A percentile compares a stretch with the other conserved stretches of the same genome.
phyloP scores from a whole-genome alignment of 2,329 filamentous ascomycete genomes.

The Calcarisporium arbuscula region DNA sequence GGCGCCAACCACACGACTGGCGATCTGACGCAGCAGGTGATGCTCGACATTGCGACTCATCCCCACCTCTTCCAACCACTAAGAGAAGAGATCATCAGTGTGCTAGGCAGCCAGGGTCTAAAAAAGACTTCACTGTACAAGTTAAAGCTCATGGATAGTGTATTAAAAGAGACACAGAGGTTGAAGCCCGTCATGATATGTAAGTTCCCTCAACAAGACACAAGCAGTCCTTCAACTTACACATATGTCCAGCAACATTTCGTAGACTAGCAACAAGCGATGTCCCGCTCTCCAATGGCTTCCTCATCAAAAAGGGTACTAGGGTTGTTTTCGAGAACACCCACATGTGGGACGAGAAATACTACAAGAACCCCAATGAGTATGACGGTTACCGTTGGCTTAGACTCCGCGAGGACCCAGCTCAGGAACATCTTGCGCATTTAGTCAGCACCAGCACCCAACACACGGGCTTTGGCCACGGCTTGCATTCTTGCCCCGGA shows the following conservation, averaged over 20 bases:
- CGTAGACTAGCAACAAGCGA: slow-evolving; percentile 10
- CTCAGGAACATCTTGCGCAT: slow-evolving; percentile 13
- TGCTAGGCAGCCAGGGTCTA: slow-evolving; percentile 12
- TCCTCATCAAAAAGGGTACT: slow-evolving; percentile 14
- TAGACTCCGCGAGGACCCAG: slow-evolving; percentile 7
- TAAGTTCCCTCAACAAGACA: slow-evolving; percentile 4
- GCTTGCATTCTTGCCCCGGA: slow-evolving; percentile 30
- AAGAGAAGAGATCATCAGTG: slow-evolving; percentile 14
- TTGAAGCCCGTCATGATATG: slow-evolving; percentile 15
- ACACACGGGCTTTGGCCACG: slow-evolving; percentile 27
- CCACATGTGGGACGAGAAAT: slow-evolving; percentile 12
- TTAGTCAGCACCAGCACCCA: slow-evolving; percentile 23
- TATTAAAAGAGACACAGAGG: slow-evolving; percentile 19
- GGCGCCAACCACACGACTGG: slow-evolving; percentile 18
- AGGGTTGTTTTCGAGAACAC: slow-evolving; percentile 10
- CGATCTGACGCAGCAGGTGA: slow-evolving; percentile 12
- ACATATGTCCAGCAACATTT: slow-evolving; percentile 3
- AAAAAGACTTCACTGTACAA: slow-evolving; percentile 16
- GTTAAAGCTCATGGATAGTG: slow-evolving; percentile 19
- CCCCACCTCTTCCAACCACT: slow-evolving; percentile 15
- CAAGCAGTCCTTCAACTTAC: background rate
- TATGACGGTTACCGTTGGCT: slow-evolving; percentile 16
- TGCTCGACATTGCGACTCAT: slow-evolving; percentile 15
- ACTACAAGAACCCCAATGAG: slow-evolving; percentile 12
- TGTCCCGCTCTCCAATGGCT: slow-evolving; percentile 12